Percentiles rank a stretch among this genome's conserved stretches.
Evolutionary conservation across 192 early-diverging fungal species (phyloP).

Genomic region (Podila clonocystis): DNA sequence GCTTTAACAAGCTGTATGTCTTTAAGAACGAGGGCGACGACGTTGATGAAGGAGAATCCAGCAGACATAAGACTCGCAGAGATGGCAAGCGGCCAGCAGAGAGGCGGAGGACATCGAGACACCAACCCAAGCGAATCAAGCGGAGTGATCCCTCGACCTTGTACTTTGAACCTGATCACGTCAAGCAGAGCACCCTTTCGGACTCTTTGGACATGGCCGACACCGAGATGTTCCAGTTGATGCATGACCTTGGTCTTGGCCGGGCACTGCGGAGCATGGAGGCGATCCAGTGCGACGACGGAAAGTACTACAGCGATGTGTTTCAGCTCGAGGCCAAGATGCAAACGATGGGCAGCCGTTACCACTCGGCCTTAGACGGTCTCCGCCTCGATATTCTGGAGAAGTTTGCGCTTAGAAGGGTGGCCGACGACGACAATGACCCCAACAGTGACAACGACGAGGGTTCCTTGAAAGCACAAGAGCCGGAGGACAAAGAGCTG

Average conservation of each 20-base stretch:
- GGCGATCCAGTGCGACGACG: background rate
- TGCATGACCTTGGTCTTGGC: background rate
- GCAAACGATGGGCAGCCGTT: background rate
- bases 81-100: too few species aligned
- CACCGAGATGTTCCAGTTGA: background rate
- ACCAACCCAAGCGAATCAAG: too few species aligned
- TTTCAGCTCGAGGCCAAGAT: background rate
- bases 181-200: too few species aligned
- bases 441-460: too few species aligned
- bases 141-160: too few species aligned
- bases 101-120: too few species aligned
- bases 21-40: too few species aligned
- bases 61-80: too few species aligned
- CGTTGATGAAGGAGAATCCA: too few species aligned
- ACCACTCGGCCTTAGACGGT: background rate
- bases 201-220: background rate
- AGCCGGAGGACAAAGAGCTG: background rate
- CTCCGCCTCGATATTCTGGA: background rate
- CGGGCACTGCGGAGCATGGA: background rate
- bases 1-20: too few species aligned
- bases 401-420: background rate
- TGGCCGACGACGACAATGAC: too few species aligned
- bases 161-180: background rate
- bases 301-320: background rate
- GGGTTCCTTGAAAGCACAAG: background rate